Evolutionary conservation across 208 protist species (phyloP).

Genomic region (Crithidia thermophila): DNA sequence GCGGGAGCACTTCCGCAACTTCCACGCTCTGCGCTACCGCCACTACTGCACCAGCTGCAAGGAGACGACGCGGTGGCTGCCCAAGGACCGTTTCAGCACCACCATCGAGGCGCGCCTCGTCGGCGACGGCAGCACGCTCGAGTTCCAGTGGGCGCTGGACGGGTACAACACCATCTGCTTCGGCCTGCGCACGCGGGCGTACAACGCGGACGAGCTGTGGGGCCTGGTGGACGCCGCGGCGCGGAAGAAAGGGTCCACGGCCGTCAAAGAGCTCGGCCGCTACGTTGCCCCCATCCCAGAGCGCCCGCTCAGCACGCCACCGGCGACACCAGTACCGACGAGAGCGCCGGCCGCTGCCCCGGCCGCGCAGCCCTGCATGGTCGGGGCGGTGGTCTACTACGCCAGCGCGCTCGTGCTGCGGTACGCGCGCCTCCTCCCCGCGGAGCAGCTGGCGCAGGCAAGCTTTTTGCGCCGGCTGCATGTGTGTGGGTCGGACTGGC

Average conservation of each 20-base stretch:
- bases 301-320: conserved; percentile 17
- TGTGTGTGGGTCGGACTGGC: conserved; percentile 68
- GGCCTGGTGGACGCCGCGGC: conserved; percentile 31
- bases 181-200: conserved; percentile 40
- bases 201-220: conserved; percentile 52
- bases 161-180: conserved; percentile 28
- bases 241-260: conserved; percentile 15
- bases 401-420: conserved; percentile 70
- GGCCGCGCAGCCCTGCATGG: conserved; percentile 29
- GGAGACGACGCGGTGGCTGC: conserved; percentile 63
- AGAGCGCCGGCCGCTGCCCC: not conserved
- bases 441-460: conserved; percentile 37
- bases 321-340: not conserved
- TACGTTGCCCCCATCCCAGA: conserved; percentile 44
- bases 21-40: conserved; percentile 49
- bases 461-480: conserved; percentile 52
- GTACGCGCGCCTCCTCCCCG: conserved; percentile 45
- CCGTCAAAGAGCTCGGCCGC: conserved; percentile 32
- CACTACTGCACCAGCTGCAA: conserved; percentile 55
- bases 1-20: conserved; percentile 40
- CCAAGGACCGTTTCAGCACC: conserved; percentile 47
- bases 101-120: conserved; percentile 54
- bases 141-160: conserved; percentile 55
- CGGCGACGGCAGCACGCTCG: conserved; percentile 61
- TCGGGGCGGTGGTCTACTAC: conserved; percentile 77